These are phyloP conservation scores for Lentinula guzmanii DNA, from an alignment of 768 basidiomycete genomes.

Conservation along the genomic window DNA sequence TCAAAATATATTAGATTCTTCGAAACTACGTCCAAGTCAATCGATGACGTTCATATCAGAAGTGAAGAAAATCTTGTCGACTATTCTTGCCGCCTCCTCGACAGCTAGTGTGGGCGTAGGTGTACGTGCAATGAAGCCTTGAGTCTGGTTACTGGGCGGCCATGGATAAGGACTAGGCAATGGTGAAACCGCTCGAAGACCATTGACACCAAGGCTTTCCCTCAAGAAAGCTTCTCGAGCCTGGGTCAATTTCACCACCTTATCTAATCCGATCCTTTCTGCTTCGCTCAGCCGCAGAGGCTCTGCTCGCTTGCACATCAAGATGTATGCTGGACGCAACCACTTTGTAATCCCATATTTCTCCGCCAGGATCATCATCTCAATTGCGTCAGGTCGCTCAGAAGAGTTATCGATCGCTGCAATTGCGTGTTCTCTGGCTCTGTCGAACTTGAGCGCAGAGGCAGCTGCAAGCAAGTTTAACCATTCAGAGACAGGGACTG, in stretches of 20 bases:
- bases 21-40: neutral
- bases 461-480: neutral
- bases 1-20: neutral
- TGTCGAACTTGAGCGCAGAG: slow-evolving; percentile 2
- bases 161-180: slow-evolving; percentile 1
- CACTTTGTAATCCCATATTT: slow-evolving; percentile 2
- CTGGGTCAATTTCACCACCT: neutral
- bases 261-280: slow-evolving; percentile 4
- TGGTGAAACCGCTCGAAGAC: neutral
- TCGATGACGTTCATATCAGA: neutral
- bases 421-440: neutral
- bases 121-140: neutral
- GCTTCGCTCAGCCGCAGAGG: neutral
- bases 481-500: slow-evolving; percentile 2
- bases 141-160: neutral
- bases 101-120: neutral
- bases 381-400: neutral
- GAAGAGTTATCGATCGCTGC: neutral
- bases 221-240: slow-evolving; percentile 4
- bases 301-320: neutral
- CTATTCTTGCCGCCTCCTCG: neutral
- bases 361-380: slow-evolving; percentile 2
- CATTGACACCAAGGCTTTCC: neutral
- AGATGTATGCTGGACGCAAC: slow-evolving; percentile 4
- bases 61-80: neutral